A percentile compares a stretch with the other conserved stretches of the same genome.
Conservation (phyloP, 2,329 filamentous ascomycete species). For the Fusarium citri region DNA sequence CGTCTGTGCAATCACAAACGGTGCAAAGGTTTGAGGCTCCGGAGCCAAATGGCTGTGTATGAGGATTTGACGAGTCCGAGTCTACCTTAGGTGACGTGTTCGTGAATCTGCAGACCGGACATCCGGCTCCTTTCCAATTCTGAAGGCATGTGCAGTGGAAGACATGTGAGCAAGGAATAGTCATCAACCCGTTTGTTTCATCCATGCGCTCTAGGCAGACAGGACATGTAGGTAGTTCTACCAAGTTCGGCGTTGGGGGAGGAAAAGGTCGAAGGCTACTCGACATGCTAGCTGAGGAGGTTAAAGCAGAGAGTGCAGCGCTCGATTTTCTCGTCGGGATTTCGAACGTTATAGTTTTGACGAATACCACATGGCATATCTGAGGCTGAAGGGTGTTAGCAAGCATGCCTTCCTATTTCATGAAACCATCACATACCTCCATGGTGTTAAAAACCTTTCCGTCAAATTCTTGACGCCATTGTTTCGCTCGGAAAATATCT, state of each 20-base stretch:
- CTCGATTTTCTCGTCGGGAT: constrained; percentile 64
- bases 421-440: constrained; percentile 67
- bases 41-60: constrained; percentile 67
- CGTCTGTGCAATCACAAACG: constrained; percentile 81
- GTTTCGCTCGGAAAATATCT: constrained; percentile 75
- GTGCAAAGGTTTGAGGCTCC: constrained; percentile 78
- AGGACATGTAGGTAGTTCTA: constrained; percentile 94
- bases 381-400: constrained; percentile 70
- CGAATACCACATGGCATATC: constrained; percentile 93
- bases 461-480: constrained; percentile 89
- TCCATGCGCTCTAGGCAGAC: constrained; percentile 99
- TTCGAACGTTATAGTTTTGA: constrained; percentile 90
- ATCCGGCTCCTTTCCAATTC: constrained; percentile 94
- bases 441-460: constrained; percentile 93
- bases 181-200: constrained; percentile 93
- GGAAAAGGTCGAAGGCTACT: constrained; percentile 69
- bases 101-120: constrained; percentile 94
- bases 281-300: constrained; percentile 55
- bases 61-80: constrained; percentile 62
- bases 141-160: constrained; percentile 97
- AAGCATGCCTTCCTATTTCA: not conserved
- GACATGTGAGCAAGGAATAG: constrained; percentile 96
- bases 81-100: constrained; percentile 55
- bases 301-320: constrained; percentile 70
- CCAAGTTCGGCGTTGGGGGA: constrained; percentile 80